Percentiles rank a stretch among this genome's conserved stretches.
These are phyloP conservation scores for Tolypocladium guangdongense DNA, from an alignment of 2,329 filamentous ascomycete species.

Conservation along the genomic window DNA sequence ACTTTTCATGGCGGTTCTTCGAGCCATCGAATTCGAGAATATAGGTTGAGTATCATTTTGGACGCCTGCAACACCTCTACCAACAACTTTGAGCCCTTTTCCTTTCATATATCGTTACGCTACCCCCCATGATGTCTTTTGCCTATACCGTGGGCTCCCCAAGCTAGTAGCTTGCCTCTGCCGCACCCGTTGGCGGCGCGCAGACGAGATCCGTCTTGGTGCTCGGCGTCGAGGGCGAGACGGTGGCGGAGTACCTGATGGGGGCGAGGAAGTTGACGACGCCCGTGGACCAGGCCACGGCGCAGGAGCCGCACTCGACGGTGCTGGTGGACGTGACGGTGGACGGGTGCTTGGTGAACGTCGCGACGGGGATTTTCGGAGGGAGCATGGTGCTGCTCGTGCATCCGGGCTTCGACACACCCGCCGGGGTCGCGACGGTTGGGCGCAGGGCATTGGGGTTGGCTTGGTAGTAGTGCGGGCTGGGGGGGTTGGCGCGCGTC, in stretches of 20 bases:
- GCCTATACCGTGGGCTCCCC: background rate
- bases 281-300: constrained; percentile 5
- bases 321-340: constrained; percentile 4
- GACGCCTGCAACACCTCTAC: background rate
- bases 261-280: constrained; percentile 2
- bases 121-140: background rate
- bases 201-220: constrained; percentile 3
- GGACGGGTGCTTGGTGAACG: constrained; percentile 2
- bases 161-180: background rate
- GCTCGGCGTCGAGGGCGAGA: constrained; percentile 1
- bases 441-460: background rate
- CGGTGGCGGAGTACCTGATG: constrained; percentile 1
- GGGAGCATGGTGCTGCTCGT: constrained; percentile 1
- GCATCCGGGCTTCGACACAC: constrained; percentile 1
- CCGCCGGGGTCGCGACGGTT: background rate
- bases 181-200: background rate
- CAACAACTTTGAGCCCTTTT: background rate
- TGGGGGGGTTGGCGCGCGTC: background rate
- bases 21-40: background rate
- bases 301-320: constrained; percentile 5
- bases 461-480: background rate
- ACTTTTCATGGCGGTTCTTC: background rate
- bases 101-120: too few species aligned
- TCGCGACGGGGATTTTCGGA: constrained; percentile 3
- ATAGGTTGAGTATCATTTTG: background rate